Base-by-base conservation (phyloP, 1,284 basidiomycete genomes). In the Puccinia polysora region DNA sequence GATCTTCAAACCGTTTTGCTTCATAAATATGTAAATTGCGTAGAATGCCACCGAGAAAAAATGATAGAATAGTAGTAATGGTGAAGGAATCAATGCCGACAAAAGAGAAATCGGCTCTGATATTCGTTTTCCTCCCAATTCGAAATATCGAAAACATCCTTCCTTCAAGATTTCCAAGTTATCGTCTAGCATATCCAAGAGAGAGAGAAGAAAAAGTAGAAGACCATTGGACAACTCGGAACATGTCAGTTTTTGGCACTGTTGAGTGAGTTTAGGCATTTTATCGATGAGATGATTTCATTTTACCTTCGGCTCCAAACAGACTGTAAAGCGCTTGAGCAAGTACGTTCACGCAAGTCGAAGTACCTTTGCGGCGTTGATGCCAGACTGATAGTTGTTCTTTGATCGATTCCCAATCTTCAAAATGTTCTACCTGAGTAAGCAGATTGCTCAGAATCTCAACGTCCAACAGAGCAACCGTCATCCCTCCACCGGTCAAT, bases 91-190 rank as follows among this genome's bases (percentile, higher is more conserved):
- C 67, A 95, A 77, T 10, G 67, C 91, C 23, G 90, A 88, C 20
- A 93, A 85, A 18, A 94, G 84, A 3, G 87, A 88, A 14, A 97
- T 92, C 0, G 96, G 96, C 0, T 89, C 95, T 36, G 86, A 84
- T 65, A 97, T 81, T 77, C 91, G 91, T 77, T 91, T 87, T 0
- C 95, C 96, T 25, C 95, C 95, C 6, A 86, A 84, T 79, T 97
- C 91, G 78, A 99, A 97, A 82, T 98, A 99, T 79, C 91, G 91
- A 85, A 98, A 97, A 81, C 96, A 98, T 0, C 95, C 95, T 43
- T 86, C 87, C 74, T 91, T 85, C 14, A 99, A 86, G 0, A 95
- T 87, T n/a, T 84, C 86, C 7, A 98, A 85, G 63, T 85, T 83
- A 65, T 87, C 86, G 75, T 88, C 90, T 74, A 50, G 23, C n/a